Evolutionary conservation across 129 eudicot genomes (phyloP).

Genomic region (Oenanthe sinensis): DNA sequence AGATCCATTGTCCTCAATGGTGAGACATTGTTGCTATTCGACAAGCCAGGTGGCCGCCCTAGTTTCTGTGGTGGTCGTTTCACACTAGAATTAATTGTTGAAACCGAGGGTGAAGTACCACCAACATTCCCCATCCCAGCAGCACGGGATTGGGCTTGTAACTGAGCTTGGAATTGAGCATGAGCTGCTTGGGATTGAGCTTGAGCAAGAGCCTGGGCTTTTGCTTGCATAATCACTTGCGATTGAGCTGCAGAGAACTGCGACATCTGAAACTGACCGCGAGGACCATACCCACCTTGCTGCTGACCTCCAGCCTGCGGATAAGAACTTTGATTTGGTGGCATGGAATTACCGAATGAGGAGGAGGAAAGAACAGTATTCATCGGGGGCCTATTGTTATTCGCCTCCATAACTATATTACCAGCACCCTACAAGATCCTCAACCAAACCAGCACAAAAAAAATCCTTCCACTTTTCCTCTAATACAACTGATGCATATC

Average conservation of each 20-base stretch:
- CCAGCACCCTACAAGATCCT: conserved; percentile 1
- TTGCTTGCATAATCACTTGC: conserved; percentile 59
- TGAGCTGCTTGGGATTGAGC: conserved; percentile 49
- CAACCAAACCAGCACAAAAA: conserved; percentile 11
- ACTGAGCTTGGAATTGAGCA: conserved; percentile 67
- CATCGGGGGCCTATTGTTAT: conserved; percentile 57
- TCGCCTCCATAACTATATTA: conserved; percentile 47
- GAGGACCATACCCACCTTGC: conserved; percentile 42
- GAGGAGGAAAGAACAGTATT: conserved; percentile 48
- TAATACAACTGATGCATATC: background rate
- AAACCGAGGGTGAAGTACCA: conserved; percentile 33
- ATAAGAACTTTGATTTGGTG: conserved; percentile 43
- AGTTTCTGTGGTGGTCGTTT: conserved; percentile 60
- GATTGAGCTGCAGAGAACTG: conserved; percentile 62
- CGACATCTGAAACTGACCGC: conserved; percentile 52
- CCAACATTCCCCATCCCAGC: conserved; percentile 32
- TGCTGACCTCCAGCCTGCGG: conserved; percentile 35
- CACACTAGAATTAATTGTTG: conserved; percentile 39
- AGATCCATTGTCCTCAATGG: conserved; percentile 63
- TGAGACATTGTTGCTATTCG: conserved; percentile 27
- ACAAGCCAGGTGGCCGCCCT: conserved; percentile 61
- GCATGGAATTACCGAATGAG: conserved; percentile 48
- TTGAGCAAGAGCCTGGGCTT: conserved; percentile 46
- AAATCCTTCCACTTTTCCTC: conserved; percentile 1
- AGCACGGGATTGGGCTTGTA: conserved; percentile 56